Evolutionary conservation across 192 early-diverging fungal species (phyloP), one percentile per base, ranked within the genome.

Genomic region (Glomus cerebriforme): DNA sequence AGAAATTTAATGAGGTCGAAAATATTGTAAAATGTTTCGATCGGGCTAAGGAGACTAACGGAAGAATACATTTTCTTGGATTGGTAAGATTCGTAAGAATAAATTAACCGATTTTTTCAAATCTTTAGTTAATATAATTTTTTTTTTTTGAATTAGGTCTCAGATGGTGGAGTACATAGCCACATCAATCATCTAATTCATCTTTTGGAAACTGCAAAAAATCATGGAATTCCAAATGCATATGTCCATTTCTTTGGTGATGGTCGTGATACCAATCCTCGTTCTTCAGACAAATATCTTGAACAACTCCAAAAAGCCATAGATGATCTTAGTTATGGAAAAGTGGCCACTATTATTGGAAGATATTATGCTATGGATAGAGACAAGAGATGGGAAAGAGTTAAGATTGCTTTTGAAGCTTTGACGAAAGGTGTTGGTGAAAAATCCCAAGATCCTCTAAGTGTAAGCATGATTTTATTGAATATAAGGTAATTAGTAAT

Each of bases 361-460:
- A 92, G 98, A 65, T 99, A 99, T 92, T 99, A 98, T 83, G 97
- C 97, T 73, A 99, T 99, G 98, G 98, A 99, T 85, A 95, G 98
- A 84, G 98, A 99, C 86, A 99, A 99, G 92, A 93, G 98, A 77
- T 99, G 98, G 98, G 98, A 99, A 90, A 92, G 98, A 70, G 83
- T 99, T 66, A 91, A 97, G 89, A 85, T 96, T 49, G 98, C 98
- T 43, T 93, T 97, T 80, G 96, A 99, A 66, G 96, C 88, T 47
- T 85, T 99, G 81, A 92, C 93, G 39, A 85, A 89, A 80, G 93
- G 90, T 59, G 82, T 84, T 73, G 92, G 98, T 82, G 95, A 96
- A 81, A 90, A 91, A 83, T 77, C 86, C 24, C 68, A 75, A 54
- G 91, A 93, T 79, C 86, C 87, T 26, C 59, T 95, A 85, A 84